phyloP scores from a whole-genome alignment of 2,329 filamentous ascomycete species.

The Gyromitra esculenta region DNA sequence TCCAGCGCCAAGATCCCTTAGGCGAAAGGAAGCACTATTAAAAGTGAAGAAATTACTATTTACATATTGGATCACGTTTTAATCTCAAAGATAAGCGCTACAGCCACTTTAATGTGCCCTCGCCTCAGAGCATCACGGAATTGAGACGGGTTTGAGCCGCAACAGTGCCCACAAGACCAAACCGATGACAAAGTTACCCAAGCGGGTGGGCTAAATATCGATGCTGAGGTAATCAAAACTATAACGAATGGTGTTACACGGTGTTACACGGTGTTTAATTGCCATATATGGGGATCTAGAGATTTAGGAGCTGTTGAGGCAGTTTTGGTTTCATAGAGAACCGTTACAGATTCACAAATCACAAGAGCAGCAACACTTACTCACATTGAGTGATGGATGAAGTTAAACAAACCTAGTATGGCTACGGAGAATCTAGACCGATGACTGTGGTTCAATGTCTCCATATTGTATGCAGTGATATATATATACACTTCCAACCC shows the following conservation, averaged over 20 bases:
- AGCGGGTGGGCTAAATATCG: too few species aligned
- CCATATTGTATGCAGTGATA: conserved; percentile 36
- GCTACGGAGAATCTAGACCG: neutral
- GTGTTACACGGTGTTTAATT: too few species aligned
- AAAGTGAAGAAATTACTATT: neutral
- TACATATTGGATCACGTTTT: neutral
- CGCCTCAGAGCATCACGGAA: neutral
- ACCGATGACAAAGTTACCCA: too few species aligned
- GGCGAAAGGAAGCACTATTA: neutral
- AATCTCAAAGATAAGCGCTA: neutral
- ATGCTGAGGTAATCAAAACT: too few species aligned
- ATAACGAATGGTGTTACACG: too few species aligned
- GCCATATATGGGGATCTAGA: too few species aligned
- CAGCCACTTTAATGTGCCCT: neutral
- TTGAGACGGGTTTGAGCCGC: neutral
- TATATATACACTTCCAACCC: conserved; percentile 35
- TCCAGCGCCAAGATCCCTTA: neutral
- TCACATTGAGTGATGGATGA: too few species aligned
- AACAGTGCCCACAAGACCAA: too few species aligned
- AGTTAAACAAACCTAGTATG: neutral
- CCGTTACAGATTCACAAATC: too few species aligned
- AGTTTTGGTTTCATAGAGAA: too few species aligned
- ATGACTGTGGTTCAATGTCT: conserved; percentile 2
- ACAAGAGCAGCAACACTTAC: too few species aligned
- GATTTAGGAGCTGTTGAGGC: too few species aligned